phyloP scores from a whole-genome alignment of 148 eudicot genomes.

The Rheum nobile region DNA sequence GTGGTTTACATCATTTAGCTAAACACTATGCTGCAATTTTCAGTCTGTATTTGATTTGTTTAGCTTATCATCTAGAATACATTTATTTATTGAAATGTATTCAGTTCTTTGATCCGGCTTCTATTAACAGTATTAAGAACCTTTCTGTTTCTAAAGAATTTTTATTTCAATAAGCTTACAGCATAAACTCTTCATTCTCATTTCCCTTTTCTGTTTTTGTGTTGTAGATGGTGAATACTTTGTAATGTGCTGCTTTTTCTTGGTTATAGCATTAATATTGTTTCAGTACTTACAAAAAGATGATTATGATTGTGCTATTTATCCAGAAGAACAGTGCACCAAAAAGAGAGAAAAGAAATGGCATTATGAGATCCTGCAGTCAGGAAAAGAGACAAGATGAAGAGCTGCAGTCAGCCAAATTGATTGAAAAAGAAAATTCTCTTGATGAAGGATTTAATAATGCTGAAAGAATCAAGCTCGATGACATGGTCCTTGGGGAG shows the following conservation, averaged over 20 bases:
- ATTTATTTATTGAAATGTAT: too few species aligned
- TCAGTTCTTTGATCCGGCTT: not conserved
- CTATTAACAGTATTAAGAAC: not conserved
- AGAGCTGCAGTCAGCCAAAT: constrained; percentile 16
- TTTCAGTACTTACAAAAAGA: not conserved
- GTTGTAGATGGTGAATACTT: not conserved
- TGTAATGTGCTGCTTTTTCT: not conserved
- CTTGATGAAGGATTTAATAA: constrained; percentile 14
- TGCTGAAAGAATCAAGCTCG: constrained; percentile 25
- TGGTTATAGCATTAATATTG: not conserved
- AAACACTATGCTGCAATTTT: not conserved
- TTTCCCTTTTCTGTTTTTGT: not conserved
- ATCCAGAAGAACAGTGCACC: constrained; percentile 33
- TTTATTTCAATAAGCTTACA: not conserved
- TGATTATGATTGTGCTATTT: constrained; percentile 4
- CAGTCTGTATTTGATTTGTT: not conserved
- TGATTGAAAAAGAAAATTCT: constrained; percentile 21
- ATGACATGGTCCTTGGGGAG: constrained; percentile 14
- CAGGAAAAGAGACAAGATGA: constrained; percentile 22
- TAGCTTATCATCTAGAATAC: not conserved
- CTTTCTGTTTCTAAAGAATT: not conserved
- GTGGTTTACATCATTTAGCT: not conserved
- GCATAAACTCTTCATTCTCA: not conserved
- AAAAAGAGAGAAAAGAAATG: constrained; percentile 35
- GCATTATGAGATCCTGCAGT: constrained; percentile 13